Conservation (phyloP, 2,329 filamentous ascomycete genomes). For the Clonostachys rhizophaga region DNA sequence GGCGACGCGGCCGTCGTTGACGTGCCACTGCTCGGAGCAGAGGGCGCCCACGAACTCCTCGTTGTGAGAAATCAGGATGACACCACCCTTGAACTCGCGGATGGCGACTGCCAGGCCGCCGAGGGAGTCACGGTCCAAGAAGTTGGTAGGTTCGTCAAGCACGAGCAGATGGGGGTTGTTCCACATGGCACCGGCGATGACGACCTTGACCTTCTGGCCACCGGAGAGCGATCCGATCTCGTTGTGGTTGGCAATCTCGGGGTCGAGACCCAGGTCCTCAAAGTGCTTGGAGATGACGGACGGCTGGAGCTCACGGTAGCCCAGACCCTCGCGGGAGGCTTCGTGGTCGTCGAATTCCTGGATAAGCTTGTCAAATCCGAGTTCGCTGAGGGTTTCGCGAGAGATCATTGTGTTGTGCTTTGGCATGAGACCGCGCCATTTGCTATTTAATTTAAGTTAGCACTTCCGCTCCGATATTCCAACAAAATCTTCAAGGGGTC, state of each 20-base stretch:
- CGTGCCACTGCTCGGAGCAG: slow-evolving; percentile 94
- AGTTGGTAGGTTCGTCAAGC: slow-evolving; percentile 98
- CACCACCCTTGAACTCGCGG: slow-evolving; percentile 95
- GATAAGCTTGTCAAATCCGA: slow-evolving; percentile 87
- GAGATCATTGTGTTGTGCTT: slow-evolving; percentile 93
- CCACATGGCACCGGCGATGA: slow-evolving; percentile 95
- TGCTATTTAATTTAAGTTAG: slow-evolving; percentile 37
- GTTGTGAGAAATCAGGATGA: slow-evolving; percentile 99
- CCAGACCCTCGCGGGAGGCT: slow-evolving; percentile 95
- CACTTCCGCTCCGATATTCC: not conserved
- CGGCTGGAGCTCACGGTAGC: slow-evolving; percentile 89
- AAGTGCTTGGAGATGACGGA: slow-evolving; percentile 97
- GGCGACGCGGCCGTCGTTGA: slow-evolving; percentile 81
- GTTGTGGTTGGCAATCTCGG: slow-evolving; percentile 98
- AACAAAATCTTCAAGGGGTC: not conserved
- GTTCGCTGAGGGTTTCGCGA: slow-evolving; percentile 80
- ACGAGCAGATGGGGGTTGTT: slow-evolving; percentile 98
- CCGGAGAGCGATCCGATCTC: slow-evolving; percentile 94
- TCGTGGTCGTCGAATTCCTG: slow-evolving; percentile 99
- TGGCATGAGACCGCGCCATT: slow-evolving; percentile 84
- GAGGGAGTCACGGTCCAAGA: slow-evolving; percentile 95
- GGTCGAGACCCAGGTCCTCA: slow-evolving; percentile 91
- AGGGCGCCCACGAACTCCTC: slow-evolving; percentile 97
- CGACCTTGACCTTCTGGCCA: slow-evolving; percentile 98
- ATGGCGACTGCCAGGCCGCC: slow-evolving; percentile 97